These are phyloP conservation scores for Mycena leptocephala DNA, from an alignment of 768 basidiomycete species.

Conservation along the genomic window DNA sequence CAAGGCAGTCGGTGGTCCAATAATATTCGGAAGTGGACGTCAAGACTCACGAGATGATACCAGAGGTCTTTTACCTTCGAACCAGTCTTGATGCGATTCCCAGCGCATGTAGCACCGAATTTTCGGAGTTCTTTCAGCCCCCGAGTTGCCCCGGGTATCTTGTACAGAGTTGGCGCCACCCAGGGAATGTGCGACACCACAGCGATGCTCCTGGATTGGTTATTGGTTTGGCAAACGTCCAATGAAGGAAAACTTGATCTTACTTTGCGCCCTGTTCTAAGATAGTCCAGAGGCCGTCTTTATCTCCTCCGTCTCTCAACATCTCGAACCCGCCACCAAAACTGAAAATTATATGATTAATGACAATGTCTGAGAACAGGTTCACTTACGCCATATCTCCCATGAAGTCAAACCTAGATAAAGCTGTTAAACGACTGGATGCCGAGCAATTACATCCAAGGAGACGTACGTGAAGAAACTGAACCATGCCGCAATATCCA, in stretches of 20 bases:
- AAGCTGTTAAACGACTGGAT: background rate
- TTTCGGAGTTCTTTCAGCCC: background rate
- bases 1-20: background rate
- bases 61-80: constrained; percentile 61
- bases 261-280: constrained; percentile 63
- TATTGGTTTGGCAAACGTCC: no score
- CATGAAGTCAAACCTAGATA: constrained; percentile 57
- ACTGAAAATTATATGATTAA: no score
- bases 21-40: no score
- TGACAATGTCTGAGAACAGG: no score
- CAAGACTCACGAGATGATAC: constrained; percentile 47
- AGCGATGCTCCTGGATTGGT: constrained; percentile 47
- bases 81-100: constrained; percentile 26
- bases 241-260: constrained; percentile 4
- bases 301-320: constrained; percentile 59
- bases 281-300: constrained; percentile 62
- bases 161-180: constrained; percentile 18
- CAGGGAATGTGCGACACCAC: constrained; percentile 53
- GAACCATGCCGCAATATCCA: constrained; percentile 54
- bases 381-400: constrained; percentile 54
- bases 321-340: constrained; percentile 49
- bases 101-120: constrained; percentile 25
- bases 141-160: constrained; percentile 7
- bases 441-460: background rate
- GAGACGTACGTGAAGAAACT: constrained; percentile 57